Base-by-base conservation (phyloP, 768 basidiomycete species). In the Tylopilus vinaceipallidus region DNA sequence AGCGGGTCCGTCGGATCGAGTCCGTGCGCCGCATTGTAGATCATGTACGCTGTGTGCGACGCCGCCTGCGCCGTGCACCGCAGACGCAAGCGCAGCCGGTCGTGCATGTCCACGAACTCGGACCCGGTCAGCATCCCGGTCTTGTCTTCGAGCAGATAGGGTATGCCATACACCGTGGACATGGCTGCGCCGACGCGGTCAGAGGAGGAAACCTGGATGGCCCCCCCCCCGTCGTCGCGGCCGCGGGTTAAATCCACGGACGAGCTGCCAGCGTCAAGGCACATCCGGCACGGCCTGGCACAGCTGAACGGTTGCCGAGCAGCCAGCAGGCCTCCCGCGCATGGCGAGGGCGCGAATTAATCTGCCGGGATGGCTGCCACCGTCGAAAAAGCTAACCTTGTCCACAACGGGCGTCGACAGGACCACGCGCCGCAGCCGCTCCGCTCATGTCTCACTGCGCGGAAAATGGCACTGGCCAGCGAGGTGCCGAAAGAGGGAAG, bases 121-220 rank as follows among this genome's bases (percentile, higher is more conserved):
- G 82, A 77, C 30, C 76, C 80, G 12, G 70, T 68, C 32, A 82
- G 65, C 30, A 59, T 66, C 4, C 83, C 84, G 6, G 77, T 78
- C 47, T 70, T 78, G 69, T 87, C 85, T 60, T 84, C 81, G 49
- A 88, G 78, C 57, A 86, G 77, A 65, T 71, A 79, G 33, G 83
- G 80, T 58, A 84, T 69, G 48, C 78, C 80, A 52, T 79, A 82
- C 47, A 69, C 72, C 13, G 75, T 73, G 34, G 60, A 52, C 63
- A 62, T 65, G 55, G 38, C 32, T 57, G 52, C 37, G 29, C 13
- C 17, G 47, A 32, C 36, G 38, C 17, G 26, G 34, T n/a, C 14
- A 32, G 17, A 49, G 10, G 48, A 38, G 52, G 38, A 8, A 24
- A 23, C 14, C 9, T 42, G 43, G 37, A 7, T 44, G 35, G 24